Evolutionary conservation across 176 grass and related monocot genomes (phyloP), one percentile per base, ranked within the genome.

Genomic region (Tillandsia fasciculata): DNA sequence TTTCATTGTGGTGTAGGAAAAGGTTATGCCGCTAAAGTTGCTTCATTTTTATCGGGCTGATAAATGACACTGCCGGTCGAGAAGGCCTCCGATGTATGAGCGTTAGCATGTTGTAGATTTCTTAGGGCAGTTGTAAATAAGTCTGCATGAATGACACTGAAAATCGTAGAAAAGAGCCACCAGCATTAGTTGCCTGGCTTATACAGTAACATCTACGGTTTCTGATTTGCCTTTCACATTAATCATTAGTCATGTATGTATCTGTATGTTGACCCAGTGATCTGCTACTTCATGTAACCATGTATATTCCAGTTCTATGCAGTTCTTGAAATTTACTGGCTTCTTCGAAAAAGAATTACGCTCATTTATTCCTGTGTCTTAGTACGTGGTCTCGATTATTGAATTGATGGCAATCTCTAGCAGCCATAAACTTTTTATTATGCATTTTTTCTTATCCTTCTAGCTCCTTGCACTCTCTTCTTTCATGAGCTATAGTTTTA

Each of bases 41-140:
- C 65, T 94, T 72, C 56, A 84, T 72, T 94, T 99, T 85, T 99
- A 78, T 51, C 75, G 84, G 47, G 90, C 80, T 66, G 95, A 90
- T 24, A 76, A 64, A 6, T 86, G 82, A 69, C 50, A 4, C 67
- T 61, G 56, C 15, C 18, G 9, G 22, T 20, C 1, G 15, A 13
- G 17, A 61, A 61, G 56, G 17, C 22, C 52, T 56, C n/a, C 22
- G 56, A 61, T 61, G 2, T 15, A 61, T 61, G 22, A 61, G 17
- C 10, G 17, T 61, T 61, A 61, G 8, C 56, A 42, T 42, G 5
- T 42, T 75, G 88, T 87, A 83, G 20, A 87, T 82, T 72, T 82
- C 63, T 49, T 82, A 82, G 79, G 73, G 49, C 76, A 85, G 76
- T 65, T 94, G 90, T 89, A 94, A 77, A 84, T 86, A 89, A 75